phyloP scores from a whole-genome alignment of 441 rosid species.

The Euphorbia schlechtendalii region DNA sequence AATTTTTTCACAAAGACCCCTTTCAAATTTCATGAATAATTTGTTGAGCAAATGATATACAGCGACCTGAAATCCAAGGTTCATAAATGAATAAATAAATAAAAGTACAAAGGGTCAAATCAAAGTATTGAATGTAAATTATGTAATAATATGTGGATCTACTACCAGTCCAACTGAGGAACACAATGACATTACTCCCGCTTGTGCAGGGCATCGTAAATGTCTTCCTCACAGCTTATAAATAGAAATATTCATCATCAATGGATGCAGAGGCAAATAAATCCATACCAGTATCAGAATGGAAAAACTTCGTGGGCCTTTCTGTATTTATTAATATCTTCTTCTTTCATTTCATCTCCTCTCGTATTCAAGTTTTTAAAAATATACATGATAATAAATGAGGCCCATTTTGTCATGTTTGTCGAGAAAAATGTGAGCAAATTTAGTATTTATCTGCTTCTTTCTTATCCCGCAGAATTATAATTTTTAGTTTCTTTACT shows the following conservation, averaged over 20 bases:
- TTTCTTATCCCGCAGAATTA: background rate
- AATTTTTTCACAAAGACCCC: no score
- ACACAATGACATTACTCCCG: constrained; percentile 11
- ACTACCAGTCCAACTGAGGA: background rate
- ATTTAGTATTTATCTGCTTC: background rate
- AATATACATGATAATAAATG: background rate
- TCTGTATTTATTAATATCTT: background rate
- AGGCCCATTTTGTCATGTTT: background rate
- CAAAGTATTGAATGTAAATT: background rate
- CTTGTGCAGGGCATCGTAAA: constrained; percentile 21
- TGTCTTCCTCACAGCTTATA: constrained; percentile 20
- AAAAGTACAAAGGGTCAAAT: background rate
- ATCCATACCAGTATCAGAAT: background rate
- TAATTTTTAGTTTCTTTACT: background rate
- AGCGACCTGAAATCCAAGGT: background rate
- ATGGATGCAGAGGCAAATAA: constrained; percentile 19
- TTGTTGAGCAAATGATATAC: no score
- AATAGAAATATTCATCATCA: constrained; percentile 23
- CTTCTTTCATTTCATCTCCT: background rate
- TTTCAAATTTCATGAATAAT: no score
- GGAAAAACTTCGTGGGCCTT: background rate
- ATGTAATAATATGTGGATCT: background rate
- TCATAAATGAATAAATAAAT: background rate
- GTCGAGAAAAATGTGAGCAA: constrained; percentile 4
- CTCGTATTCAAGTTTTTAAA: background rate